phyloP scores from a whole-genome alignment of 768 basidiomycete species.

The Naganishia vaughanmartiniae region DNA sequence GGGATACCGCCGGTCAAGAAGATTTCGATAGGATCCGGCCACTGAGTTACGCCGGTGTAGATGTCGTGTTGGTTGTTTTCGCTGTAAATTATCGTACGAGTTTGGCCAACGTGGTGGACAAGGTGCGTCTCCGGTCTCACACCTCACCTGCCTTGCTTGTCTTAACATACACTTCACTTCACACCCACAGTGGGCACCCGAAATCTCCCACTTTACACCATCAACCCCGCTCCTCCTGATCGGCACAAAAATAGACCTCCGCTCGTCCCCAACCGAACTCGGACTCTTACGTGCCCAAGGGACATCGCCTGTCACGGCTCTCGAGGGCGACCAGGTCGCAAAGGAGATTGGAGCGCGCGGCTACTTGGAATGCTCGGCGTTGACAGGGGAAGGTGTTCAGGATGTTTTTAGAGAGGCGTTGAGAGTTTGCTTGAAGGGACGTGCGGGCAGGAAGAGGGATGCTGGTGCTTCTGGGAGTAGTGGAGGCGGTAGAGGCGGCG shows the following conservation, averaged over 20 bases:
- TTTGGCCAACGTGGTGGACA: slow-evolving; percentile 99
- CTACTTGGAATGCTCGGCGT: slow-evolving; percentile 96
- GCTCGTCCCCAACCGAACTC: background rate
- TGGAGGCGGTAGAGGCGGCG: background rate
- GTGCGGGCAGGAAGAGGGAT: background rate
- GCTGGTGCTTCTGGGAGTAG: background rate
- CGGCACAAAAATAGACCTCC: slow-evolving; percentile 96
- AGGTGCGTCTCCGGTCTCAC: slow-evolving; percentile 58
- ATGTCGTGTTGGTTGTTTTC: slow-evolving; percentile 99
- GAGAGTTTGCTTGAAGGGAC: slow-evolving; percentile 57
- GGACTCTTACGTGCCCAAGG: slow-evolving; percentile 20
- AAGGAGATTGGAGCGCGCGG: slow-evolving; percentile 96
- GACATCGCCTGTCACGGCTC: slow-evolving; percentile 26
- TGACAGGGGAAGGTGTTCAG: slow-evolving; percentile 91
- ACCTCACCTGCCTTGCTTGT: background rate
- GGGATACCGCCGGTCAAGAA: slow-evolving; percentile 99
- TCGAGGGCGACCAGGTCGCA: slow-evolving; percentile 84
- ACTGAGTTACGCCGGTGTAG: slow-evolving; percentile 97
- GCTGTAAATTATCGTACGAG: slow-evolving; percentile 97
- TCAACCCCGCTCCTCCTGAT: slow-evolving; percentile 94
- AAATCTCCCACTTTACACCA: slow-evolving; percentile 96
- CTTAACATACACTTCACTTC: slow-evolving; percentile 2
- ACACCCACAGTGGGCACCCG: slow-evolving; percentile 82
- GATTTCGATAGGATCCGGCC: slow-evolving; percentile 98
- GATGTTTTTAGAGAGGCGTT: slow-evolving; percentile 99